phyloP scores from a whole-genome alignment of 257 asterid genomes.

The Capsicum baccatum region DNA sequence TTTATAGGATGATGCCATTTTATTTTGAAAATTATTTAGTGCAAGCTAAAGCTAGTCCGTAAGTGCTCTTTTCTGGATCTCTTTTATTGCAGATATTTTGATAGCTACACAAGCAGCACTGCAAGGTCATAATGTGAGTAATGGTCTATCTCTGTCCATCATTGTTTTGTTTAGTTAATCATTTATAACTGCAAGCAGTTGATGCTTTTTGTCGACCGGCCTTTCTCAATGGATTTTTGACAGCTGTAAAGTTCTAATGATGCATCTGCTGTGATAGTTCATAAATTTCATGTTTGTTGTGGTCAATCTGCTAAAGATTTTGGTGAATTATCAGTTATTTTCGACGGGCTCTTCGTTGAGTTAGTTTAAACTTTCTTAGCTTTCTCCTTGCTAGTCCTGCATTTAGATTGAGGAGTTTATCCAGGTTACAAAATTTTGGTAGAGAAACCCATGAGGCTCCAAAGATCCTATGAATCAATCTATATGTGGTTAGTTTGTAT shows the following conservation, averaged over 20 bases:
- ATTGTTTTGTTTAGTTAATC: slow-evolving; percentile 9
- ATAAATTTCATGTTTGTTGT: slow-evolving; percentile 6
- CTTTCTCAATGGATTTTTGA: neutral
- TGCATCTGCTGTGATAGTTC: slow-evolving; percentile 14
- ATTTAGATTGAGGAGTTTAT: neutral
- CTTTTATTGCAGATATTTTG: slow-evolving; percentile 67
- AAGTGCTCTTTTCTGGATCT: slow-evolving; percentile 26
- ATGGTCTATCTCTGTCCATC: neutral
- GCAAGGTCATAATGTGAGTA: slow-evolving; percentile 86
- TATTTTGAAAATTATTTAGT: neutral
- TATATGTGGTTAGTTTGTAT: neutral
- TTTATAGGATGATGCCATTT: slow-evolving; percentile 11
- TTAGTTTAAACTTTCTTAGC: neutral
- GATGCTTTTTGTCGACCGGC: neutral
- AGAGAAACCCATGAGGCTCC: neutral
- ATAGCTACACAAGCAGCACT: slow-evolving; percentile 69
- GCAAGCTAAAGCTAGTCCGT: slow-evolving; percentile 10
- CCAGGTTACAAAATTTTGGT: neutral
- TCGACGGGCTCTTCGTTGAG: neutral
- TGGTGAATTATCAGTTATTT: neutral
- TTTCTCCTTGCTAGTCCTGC: slow-evolving; percentile 1
- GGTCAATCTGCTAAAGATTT: slow-evolving; percentile 18
- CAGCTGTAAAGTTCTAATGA: slow-evolving; percentile 5
- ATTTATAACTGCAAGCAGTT: slow-evolving; percentile 5
- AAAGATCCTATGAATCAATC: neutral